phyloP scores from a whole-genome alignment of 805 yeast species.

The Candida rishiriensis region DNA sequence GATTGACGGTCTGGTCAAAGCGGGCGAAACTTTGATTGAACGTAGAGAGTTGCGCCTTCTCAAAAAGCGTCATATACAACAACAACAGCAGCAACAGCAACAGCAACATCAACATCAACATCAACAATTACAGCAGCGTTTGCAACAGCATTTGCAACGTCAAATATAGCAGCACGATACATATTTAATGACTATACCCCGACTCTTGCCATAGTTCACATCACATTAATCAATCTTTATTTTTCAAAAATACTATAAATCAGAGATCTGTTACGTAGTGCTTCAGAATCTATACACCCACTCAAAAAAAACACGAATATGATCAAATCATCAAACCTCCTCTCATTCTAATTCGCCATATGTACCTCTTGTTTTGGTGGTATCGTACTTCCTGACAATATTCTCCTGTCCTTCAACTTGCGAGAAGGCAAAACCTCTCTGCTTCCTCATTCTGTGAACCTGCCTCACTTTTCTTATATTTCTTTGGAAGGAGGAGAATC shows the following conservation, averaged over 20 bases:
- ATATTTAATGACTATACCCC: too few relatives aligned
- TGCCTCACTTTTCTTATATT: slow-evolving; percentile 97
- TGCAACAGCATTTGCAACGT: too few relatives aligned
- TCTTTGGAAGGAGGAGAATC: slow-evolving; percentile 93
- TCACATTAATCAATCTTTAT: too few relatives aligned
- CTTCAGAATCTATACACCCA: background rate
- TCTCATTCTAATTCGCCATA: slow-evolving; percentile 29
- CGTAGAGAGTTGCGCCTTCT: background rate
- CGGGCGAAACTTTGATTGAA: background rate
- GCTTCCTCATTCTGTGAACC: slow-evolving; percentile 96
- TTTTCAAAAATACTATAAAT: too few relatives aligned
- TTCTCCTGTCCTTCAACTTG: slow-evolving; percentile 94
- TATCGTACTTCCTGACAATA: slow-evolving; percentile 89
- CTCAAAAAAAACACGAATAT: too few relatives aligned
- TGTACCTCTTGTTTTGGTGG: slow-evolving; percentile 60
- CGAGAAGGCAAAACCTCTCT: slow-evolving; percentile 97
- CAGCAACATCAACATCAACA: too few relatives aligned
- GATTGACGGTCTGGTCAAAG: background rate
- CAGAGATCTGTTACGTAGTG: too few relatives aligned
- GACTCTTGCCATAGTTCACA: too few relatives aligned
- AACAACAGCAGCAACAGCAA: too few relatives aligned
- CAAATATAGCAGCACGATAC: too few relatives aligned
- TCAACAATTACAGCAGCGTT: too few relatives aligned
- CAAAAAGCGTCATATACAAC: too few relatives aligned
- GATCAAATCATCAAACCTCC: background rate